These are phyloP conservation scores for Penicillium hesseltinei DNA, from an alignment of 2,329 filamentous ascomycete species.

Conservation along the genomic window DNA sequence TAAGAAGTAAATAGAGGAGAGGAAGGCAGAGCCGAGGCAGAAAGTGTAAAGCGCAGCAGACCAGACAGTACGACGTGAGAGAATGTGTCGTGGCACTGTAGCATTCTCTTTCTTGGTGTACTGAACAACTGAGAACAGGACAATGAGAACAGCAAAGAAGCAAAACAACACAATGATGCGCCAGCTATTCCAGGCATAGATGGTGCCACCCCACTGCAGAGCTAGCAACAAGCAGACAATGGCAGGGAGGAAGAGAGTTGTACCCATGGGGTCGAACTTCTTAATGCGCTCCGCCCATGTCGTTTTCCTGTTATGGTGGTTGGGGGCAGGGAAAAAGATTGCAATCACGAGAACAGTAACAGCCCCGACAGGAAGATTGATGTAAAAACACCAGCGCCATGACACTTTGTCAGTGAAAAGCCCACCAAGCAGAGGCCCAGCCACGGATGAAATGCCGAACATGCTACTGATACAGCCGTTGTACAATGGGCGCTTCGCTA, in stretches of 20 bases:
- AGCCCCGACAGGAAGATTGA: conserved; percentile 45
- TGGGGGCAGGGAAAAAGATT: conserved; percentile 48
- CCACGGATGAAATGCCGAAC: conserved; percentile 54
- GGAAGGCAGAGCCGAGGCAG: conserved; percentile 2
- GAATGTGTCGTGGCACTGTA: conserved; percentile 52
- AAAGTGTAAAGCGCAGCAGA: conserved; percentile 30
- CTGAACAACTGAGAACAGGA: conserved; percentile 46
- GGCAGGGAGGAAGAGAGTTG: conserved; percentile 30
- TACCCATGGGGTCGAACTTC: conserved; percentile 40
- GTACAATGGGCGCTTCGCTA: conserved; percentile 50
- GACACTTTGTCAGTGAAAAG: conserved; percentile 45
- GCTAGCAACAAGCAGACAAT: conserved; percentile 26
- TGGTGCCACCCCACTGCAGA: conserved; percentile 26
- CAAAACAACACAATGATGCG: conserved; percentile 24
- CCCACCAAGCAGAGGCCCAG: conserved; percentile 45
- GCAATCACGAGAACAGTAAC: conserved; percentile 47
- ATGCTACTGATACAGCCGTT: conserved; percentile 51
- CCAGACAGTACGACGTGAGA: conserved; percentile 46
- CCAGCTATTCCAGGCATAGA: conserved; percentile 21
- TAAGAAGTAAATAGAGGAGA: conserved; percentile 12
- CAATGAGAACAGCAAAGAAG: conserved; percentile 27
- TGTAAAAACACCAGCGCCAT: conserved; percentile 46
- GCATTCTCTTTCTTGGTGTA: conserved; percentile 51
- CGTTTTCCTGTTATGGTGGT: neutral
- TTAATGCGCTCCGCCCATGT: conserved; percentile 41